Conservation (phyloP, 179 eudicot genomes). For the Carnegiea gigantea region DNA sequence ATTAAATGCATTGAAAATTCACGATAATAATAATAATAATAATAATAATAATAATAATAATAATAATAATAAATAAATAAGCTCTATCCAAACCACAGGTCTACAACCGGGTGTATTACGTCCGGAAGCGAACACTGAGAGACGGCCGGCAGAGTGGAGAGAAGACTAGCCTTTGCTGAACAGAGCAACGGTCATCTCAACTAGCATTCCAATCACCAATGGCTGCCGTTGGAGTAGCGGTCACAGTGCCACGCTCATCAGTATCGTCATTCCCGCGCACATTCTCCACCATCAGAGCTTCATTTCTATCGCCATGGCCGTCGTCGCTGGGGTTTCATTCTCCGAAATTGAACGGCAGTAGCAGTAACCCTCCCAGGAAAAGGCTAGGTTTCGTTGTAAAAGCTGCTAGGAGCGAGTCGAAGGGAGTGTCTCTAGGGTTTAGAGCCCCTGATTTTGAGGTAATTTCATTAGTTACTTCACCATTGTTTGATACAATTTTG, state of each 20-base stretch:
- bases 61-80: too few species aligned
- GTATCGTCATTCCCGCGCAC: constrained; percentile 3
- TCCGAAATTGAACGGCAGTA: constrained; percentile 2
- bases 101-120: too few species aligned
- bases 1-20: too few species aligned
- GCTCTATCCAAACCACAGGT: too few species aligned
- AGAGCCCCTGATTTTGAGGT: constrained; percentile 74
- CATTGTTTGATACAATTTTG: neutral
- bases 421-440: constrained; percentile 58
- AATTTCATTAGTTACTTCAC: neutral
- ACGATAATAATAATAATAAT: too few species aligned
- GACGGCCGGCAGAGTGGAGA: too few species aligned
- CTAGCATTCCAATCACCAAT: constrained; percentile 16
- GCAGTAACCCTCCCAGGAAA: neutral
- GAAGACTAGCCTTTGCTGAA: neutral
- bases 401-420: constrained; percentile 76
- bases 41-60: too few species aligned
- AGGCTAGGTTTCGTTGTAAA: constrained; percentile 36
- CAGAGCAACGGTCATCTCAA: constrained; percentile 15
- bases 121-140: too few species aligned
- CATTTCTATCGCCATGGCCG: constrained; percentile 23
- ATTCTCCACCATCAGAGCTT: constrained; percentile 14
- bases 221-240: constrained; percentile 7
- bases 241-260: constrained; percentile 9
- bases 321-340: constrained; percentile 19